Evolutionary conservation across 1,139 yeast species (phyloP), one percentile per base, ranked within the genome.

Genomic region (Suhomyces bokatorum): DNA sequence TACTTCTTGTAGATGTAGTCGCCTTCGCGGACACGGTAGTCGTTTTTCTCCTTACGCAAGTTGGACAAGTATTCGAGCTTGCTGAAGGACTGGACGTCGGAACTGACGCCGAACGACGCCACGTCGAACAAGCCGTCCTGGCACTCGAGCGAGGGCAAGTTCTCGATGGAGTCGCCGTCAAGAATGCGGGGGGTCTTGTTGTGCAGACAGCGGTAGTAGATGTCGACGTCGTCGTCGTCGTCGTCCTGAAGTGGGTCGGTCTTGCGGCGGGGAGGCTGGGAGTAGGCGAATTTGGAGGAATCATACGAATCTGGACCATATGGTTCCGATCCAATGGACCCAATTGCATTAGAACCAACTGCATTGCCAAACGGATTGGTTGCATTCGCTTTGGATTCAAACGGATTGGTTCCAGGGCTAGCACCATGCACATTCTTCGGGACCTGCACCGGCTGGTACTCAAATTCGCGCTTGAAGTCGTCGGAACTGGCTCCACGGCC

Each of bases 21-120:
- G 2, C 73, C 78, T 53, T 77, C 83, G 46, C 83, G 63, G 3
- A 73, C 70, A 1, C 78, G 66, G 55, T 77, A 77, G 53, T 78
- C 78, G 24, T 60, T 69, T 12, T 53, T 39, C 13, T 51, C 42
- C 37, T 52, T 54, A 9, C 58, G 39, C 16, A 48, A 20, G 38
- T 48, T 50, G 9, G 55, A 52, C 31, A 32, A 46, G 35, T 50
- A 35, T 36, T 54, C 56, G 33, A 50, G 45, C 9, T 40, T 36
- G 8, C 37, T 35, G 36, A 52, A 55, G 3, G 52, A 44, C 24
- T 45, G 50, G 13, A 33, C 22, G 29, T 49, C 50, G 2, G 50
- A 40, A 7, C 17, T 12, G 5, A 35, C 38, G 7, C 38, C 30
- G 16, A 32, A 10, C 3, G 35, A 38, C 0, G 14, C 26, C 11